Conservation (phyloP, 306 rosid species). For the Trichosanthes cucumerina region DNA sequence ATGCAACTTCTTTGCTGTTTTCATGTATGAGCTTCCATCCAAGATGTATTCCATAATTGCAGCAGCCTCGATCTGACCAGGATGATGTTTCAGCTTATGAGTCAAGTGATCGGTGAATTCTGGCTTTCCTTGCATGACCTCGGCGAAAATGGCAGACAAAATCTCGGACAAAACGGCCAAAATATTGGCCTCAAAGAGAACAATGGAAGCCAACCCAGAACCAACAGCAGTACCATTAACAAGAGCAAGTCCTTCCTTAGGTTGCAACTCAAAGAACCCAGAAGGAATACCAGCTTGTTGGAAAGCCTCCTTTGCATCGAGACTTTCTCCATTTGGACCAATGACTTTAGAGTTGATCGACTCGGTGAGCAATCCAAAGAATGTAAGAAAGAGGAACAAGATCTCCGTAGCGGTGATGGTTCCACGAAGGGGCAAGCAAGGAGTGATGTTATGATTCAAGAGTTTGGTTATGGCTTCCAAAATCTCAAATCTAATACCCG, state of each 20-base stretch:
- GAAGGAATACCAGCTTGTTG: conserved; percentile 33
- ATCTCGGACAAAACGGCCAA: not conserved
- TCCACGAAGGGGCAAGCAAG: conserved; percentile 20
- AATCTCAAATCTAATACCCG: conserved; percentile 16
- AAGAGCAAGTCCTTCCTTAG: conserved; percentile 78
- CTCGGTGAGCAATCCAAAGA: conserved; percentile 29
- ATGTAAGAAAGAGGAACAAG: conserved; percentile 83
- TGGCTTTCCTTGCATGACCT: conserved; percentile 44
- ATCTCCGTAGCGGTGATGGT: conserved; percentile 20
- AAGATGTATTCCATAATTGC: conserved; percentile 89
- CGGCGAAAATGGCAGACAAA: conserved; percentile 31
- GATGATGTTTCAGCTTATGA: conserved; percentile 79
- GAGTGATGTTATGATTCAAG: conserved; percentile 60
- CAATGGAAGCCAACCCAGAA: not conserved
- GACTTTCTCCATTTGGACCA: conserved; percentile 10
- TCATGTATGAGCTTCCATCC: conserved; percentile 69
- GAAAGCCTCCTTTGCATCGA: conserved; percentile 52
- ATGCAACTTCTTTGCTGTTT: conserved; percentile 62
- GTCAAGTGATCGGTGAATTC: not conserved
- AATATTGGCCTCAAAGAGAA: not conserved
- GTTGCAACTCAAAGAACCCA: conserved; percentile 76
- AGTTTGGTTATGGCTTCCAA: conserved; percentile 68
- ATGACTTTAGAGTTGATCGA: not conserved
- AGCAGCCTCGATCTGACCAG: conserved; percentile 92
- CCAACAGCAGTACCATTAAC: not conserved